Evolutionary conservation across 129 eudicot species (phyloP).

Genomic region (Erigeron canadensis): DNA sequence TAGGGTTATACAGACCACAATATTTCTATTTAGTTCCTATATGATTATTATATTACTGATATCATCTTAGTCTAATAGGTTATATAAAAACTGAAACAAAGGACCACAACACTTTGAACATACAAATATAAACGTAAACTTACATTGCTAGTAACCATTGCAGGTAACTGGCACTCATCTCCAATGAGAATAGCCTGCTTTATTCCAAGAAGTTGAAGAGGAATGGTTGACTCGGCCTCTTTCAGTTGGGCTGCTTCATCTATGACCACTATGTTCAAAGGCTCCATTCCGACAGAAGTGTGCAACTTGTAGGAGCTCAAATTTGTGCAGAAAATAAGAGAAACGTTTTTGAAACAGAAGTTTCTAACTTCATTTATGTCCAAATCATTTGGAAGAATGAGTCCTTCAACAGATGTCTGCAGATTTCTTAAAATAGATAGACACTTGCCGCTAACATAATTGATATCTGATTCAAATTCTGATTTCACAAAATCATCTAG

Average conservation of each 20-base stretch:
- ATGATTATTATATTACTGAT: no score
- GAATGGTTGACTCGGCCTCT: slow-evolving; percentile 33
- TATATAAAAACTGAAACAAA: background rate
- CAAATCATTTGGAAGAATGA: slow-evolving; percentile 28
- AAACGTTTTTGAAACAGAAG: slow-evolving; percentile 43
- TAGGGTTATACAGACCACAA: no score
- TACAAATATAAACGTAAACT: background rate
- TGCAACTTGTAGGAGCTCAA: slow-evolving; percentile 39
- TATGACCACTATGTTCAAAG: slow-evolving; percentile 28
- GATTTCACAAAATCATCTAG: background rate
- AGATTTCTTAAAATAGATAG: slow-evolving; percentile 32
- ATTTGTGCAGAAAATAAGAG: slow-evolving; percentile 43
- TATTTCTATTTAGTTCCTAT: no score
- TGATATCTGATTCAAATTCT: background rate
- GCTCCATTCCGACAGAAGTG: slow-evolving; percentile 12
- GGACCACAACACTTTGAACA: background rate
- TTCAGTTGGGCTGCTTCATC: slow-evolving; percentile 38
- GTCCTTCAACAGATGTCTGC: slow-evolving; percentile 24
- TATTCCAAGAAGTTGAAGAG: slow-evolving; percentile 30
- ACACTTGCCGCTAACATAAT: slow-evolving; percentile 14
- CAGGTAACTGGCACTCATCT: slow-evolving; percentile 36
- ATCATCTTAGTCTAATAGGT: no score
- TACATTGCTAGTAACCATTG: slow-evolving; percentile 34
- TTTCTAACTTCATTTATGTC: background rate
- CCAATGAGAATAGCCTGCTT: slow-evolving; percentile 35